Evolutionary conservation across 768 basidiomycete genomes (phyloP), one percentile per base, ranked within the genome.

Genomic region (Kwoniella bestiolae): DNA sequence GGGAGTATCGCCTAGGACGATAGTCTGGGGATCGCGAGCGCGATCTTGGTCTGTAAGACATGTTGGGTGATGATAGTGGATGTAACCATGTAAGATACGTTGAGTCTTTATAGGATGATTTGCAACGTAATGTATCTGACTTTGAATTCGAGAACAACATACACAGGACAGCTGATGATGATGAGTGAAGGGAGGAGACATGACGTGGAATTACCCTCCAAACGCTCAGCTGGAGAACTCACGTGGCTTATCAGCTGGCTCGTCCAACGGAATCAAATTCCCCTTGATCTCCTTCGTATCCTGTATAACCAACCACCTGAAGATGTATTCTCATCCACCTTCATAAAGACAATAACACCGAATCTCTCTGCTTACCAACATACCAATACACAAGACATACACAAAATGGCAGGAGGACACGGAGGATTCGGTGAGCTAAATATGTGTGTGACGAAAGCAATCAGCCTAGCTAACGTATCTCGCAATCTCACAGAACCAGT

Each of bases 331-430:
- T 63, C 62, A 63, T 32, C 55, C 34, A 14, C 16, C 8, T 34
- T 8, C 41, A n/a, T 38, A 21, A 41, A 52, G 25, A 60, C 31
- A 50, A 35, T 32, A 49, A 47, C 26, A 35, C 50, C 7, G n/a
- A 8, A 6, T 29, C 45, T 26, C 14, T 45, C 21, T 25, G 12
- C 18, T 26, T 16, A 28, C 29, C 25, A 31, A 28, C 31, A 25
- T n/a, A 46, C 41, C 12, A 14, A 38, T 46, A n/a, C 51, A 31
- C 55, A 47, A 35, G 32, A 68, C 9, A 25, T 32, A 45, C 28
- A 52, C 71, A 80, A 71, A 80, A 88, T 89, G 88, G 88, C 85
- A 75, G 91, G 85, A 74, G 81, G 78, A 69, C 87, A 90, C 82
- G 87, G 90, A 84, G 75, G 69, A 84, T 80, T 66, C 45, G 56